Base-by-base conservation (phyloP, 2,329 filamentous ascomycete species). In the Pseudogymnoascus sp. region DNA sequence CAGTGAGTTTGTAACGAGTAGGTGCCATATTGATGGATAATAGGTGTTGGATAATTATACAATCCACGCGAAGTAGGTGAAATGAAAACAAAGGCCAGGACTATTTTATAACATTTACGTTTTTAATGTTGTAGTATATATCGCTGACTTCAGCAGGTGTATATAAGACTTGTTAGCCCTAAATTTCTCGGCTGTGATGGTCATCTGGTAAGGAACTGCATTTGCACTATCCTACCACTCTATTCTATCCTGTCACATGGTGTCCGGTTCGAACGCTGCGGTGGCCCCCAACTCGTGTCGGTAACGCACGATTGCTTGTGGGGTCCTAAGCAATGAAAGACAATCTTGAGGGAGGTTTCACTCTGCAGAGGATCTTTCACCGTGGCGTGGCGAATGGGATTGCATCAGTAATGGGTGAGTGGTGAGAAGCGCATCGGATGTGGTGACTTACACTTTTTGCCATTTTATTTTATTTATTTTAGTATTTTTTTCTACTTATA, bases 311-410 rank as follows among this genome's bases (percentile, higher is more conserved):
- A 87, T 80, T 74, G 77, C 79, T 84, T 74, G 75, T 71, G 77
- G 73, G 75, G 75, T 78, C 83, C 75, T 87, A 82, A 85, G 84
- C 81, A 83, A 82, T 85, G 84, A 81, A 83, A 82, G 83, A 77
- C 70, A 87, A 72, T 69, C 84, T 86, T 84, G 79, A 87, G 85
- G 80, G 84, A 86, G 84, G 84, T 62, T 75, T 87, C 82, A 87
- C 84, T 85, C 82, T 85, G 84, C 84, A 87, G 82, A 86, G 84
- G 74, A 73, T 78, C 84, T 80, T 83, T 82, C 83, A 82, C 84
- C 84, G 82, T 85, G 80, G 80, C 79, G 79, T 87, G 84, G 85
- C 85, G 83, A 70, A 60, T 57, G 83, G 84, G 84, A 87, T 80
- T 74, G 86, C 84, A 82, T 80, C 79, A 77, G 79, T 76, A 78